Evolutionary conservation across 352 stramenopile species (phyloP).

Genomic region (Globisporangium heterothallicum): DNA sequence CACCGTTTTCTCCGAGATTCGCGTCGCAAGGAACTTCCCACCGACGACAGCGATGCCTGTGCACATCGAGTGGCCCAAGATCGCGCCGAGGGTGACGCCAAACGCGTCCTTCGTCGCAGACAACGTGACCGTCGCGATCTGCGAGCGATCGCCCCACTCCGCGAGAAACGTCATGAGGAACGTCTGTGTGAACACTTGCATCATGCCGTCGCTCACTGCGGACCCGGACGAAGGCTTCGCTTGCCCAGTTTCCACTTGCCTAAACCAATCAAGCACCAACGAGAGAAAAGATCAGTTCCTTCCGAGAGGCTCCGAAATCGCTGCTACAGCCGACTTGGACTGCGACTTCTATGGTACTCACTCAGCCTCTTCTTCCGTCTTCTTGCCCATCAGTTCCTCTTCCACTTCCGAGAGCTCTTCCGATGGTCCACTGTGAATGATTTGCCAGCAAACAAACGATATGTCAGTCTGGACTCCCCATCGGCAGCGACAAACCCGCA

Average conservation of each 20-base stretch:
- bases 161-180: conserved; percentile 98
- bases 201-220: conserved; percentile 46
- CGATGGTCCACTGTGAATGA: conserved; percentile 48
- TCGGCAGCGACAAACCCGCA: not conserved
- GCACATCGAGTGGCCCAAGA: conserved; percentile 97
- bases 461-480: not conserved
- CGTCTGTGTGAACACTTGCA: conserved; percentile 89
- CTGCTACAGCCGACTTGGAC: too few species aligned
- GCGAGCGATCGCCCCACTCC: conserved; percentile 97
- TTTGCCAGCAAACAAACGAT: not conserved
- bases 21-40: conserved; percentile 95
- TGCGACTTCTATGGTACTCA: too few species aligned
- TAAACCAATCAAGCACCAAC: conserved; percentile 5
- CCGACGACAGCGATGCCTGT: conserved; percentile 96
- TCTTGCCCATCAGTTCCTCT: conserved; percentile 83
- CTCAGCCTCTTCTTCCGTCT: conserved; percentile 58
- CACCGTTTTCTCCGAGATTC: conserved; percentile 98
- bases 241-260: conserved; percentile 22
- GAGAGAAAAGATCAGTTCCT: not conserved
- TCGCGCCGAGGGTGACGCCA: conserved; percentile 93
- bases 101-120: conserved; percentile 94
- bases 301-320: too few species aligned
- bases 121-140: conserved; percentile 98
- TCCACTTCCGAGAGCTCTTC: conserved; percentile 80
- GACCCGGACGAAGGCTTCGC: conserved; percentile 14